phyloP scores from a whole-genome alignment of 345 rosid species.

The sweet orange (Citrus sinensis) region DVS_A1.0 CM039165.1:33757501-33758000 shows the following conservation, averaged over 20 bases:
- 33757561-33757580: no score
- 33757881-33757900: slow-evolving; percentile 43
- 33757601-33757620: not conserved
- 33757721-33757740: not conserved
- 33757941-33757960: slow-evolving; percentile 42
- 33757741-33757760: not conserved
- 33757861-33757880: slow-evolving; percentile 48
- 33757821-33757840: slow-evolving; percentile 31
- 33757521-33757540: no score
- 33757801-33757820: not conserved
- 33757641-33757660: not conserved
- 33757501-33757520: no score
- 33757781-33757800: not conserved
- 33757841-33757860: slow-evolving; percentile 45
- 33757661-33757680: slow-evolving; percentile 12
- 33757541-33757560: no score
- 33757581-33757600: no score
- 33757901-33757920: slow-evolving; percentile 45
- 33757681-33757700: not conserved
- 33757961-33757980: not conserved
- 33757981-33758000: not conserved
- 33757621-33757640: not conserved
- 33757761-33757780: not conserved
- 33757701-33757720: not conserved
- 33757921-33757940: slow-evolving; percentile 35